These are phyloP conservation scores for Termitomyces titanicus DNA, from an alignment of 768 basidiomycete species.

Conservation along the genomic window DNA sequence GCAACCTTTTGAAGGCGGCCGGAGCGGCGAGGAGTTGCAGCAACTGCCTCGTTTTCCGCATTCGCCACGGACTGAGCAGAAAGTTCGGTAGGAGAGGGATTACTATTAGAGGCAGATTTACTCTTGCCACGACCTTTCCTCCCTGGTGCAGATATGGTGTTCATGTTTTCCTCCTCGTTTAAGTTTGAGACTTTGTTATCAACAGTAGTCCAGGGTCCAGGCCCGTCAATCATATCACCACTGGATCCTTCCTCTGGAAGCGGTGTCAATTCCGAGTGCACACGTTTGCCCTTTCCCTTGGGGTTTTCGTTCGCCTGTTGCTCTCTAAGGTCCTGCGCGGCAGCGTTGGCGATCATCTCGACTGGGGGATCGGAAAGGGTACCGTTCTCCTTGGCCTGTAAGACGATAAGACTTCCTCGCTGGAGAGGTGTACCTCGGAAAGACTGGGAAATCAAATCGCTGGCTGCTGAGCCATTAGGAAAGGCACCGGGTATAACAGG, in stretches of 20 bases:
- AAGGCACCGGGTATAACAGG: conserved; percentile 11
- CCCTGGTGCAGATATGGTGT: neutral
- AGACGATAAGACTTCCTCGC: conserved; percentile 45
- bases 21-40: conserved; percentile 28
- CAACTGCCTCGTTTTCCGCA: conserved; percentile 16
- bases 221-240: conserved; percentile 7
- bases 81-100: conserved; percentile 5
- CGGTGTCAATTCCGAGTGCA: conserved; percentile 39
- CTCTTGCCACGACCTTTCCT: conserved; percentile 15
- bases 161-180: conserved; percentile 2
- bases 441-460: conserved; percentile 17
- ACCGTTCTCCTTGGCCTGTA: conserved; percentile 41
- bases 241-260: conserved; percentile 36
- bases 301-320: conserved; percentile 14
- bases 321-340: conserved; percentile 20
- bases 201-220: conserved; percentile 6
- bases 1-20: conserved; percentile 30
- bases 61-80: conserved; percentile 7
- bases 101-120: conserved; percentile 4
- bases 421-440: conserved; percentile 37
- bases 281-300: conserved; percentile 36
- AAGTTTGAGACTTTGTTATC: neutral
- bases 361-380: conserved; percentile 47
- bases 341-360: conserved; percentile 50
- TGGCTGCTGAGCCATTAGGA: conserved; percentile 4